phyloP scores from a whole-genome alignment of 495 filamentous ascomycete genomes.

The Aspergillus asperescens region DNA sequence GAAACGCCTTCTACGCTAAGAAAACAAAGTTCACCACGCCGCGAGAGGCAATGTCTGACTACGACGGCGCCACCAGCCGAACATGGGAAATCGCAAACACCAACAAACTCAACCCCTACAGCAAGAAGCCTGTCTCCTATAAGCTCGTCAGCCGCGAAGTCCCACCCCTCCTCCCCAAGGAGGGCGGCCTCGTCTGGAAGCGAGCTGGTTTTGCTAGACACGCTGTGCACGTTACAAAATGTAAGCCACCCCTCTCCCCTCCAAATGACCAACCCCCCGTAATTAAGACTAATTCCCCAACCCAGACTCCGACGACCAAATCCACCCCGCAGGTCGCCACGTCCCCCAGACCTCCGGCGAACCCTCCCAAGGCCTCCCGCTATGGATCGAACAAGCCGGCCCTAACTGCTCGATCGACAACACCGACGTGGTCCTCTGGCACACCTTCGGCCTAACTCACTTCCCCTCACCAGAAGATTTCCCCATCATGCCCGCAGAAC shows the following conservation, averaged over 20 bases:
- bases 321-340: constrained; percentile 89
- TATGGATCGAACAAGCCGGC: constrained; percentile 69
- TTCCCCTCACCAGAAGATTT: constrained; percentile 93
- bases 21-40: constrained; percentile 76
- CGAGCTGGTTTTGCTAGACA: constrained; percentile 87
- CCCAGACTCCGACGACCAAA: constrained; percentile 74
- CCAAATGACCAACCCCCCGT: constrained; percentile 2
- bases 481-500: constrained; percentile 91
- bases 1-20: constrained; percentile 91
- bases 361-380: constrained; percentile 68
- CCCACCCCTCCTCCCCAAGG: constrained; percentile 73
- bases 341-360: constrained; percentile 90
- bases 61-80: constrained; percentile 69
- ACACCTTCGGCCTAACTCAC: constrained; percentile 91
- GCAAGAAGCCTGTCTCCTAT: constrained; percentile 81
- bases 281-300: background rate
- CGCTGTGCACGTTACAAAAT: constrained; percentile 87
- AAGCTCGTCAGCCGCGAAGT: constrained; percentile 88
- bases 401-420: constrained; percentile 70
- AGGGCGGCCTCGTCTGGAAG: constrained; percentile 85
- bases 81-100: constrained; percentile 92
- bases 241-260: constrained; percentile 46
- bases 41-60: constrained; percentile 69
- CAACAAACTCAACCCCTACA: constrained; percentile 77
- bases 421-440: constrained; percentile 89